Evolutionary conservation across 2,329 filamentous ascomycete genomes (phyloP), one percentile per base, ranked within the genome.

Genomic region (Uncinocarpus reesii): DNA sequence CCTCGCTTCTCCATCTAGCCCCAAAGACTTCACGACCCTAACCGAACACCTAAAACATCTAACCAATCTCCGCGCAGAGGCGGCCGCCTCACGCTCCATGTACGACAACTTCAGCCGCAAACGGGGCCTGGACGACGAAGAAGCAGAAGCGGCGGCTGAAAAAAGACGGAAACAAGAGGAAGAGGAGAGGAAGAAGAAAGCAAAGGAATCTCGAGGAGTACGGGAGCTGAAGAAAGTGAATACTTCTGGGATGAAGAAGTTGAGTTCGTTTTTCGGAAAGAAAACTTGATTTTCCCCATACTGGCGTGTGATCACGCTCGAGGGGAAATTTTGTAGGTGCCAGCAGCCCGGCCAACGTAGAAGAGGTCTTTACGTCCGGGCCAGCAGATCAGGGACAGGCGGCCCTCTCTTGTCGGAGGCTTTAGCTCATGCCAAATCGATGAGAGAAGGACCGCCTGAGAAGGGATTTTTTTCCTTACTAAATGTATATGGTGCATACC

Each of bases 261-360:
- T 98, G 77, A 95, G 86, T 62, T 78, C 82, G 53, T 98, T 98
- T 69, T 98, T 98, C 65, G 80, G 80, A 52, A 93, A 90, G 38
- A 47, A 41, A 24, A 10, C 35, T 2, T 47, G 36, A 47, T 46
- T 26, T 2, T 26, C 21, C 15, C 13, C 15, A n/a, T 36, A n/a
- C n/a, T n/a, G n/a, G n/a, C n/a, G n/a, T n/a, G n/a, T n/a, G n/a
- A n/a, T n/a, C n/a, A n/a, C n/a, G n/a, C n/a, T n/a, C n/a, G n/a
- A n/a, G n/a, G n/a, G n/a, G n/a, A n/a, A n/a, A n/a, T n/a, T n/a
- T n/a, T n/a, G n/a, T n/a, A n/a, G n/a, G n/a, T n/a, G n/a, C n/a
- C n/a, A n/a, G n/a, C n/a, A n/a, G n/a, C n/a, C n/a, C n/a, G n/a
- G n/a, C n/a, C n/a, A n/a, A n/a, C n/a, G n/a, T n/a, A n/a, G n/a